Evolutionary conservation across 345 rosid species (phyloP), one percentile per base, ranked within the genome.

Genomic region (Carallia brachiata): DNA sequence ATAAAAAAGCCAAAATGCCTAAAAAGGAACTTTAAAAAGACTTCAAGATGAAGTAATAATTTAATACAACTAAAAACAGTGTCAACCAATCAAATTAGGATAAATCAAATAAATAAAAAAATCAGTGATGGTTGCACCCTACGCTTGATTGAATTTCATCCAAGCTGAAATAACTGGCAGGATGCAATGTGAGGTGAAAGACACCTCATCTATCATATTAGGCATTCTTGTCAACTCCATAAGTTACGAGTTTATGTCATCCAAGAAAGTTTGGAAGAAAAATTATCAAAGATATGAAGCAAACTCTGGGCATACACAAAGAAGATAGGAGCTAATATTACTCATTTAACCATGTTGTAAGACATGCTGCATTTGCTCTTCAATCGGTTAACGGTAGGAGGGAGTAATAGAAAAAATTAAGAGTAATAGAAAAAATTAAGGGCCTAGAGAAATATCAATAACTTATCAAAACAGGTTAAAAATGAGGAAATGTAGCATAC

Each of bases 401-500:
- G n/a, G 61, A 34, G 9, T 53, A 47, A 37, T 40, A 9, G 12
- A 28, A 66, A n/a, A 48, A 47, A 15, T n/a, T n/a, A n/a, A n/a
- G n/a, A n/a, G n/a, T n/a, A n/a, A n/a, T n/a, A n/a, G n/a, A n/a
- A n/a, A 47, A 44, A 62, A 15, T 48, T 60, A 47, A 58, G 15
- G 44, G 6, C 57, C 27, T 50, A 28, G 1, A 15, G 32, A 65
- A 18, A 54, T 36, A 73, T 28, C 47, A 36, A 36, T 18, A 28
- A 53, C 10, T 10, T 52, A 52, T 12, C 50, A 44, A 69, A 61
- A 36, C 18, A 59, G 27, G 62, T 37, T 47, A 70, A 23, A 60
- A 39, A 67, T 48, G 40, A 57, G 23, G 27, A 23, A 52, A 62
- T 63, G 28, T 39, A 50, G 69, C 87, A 75, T 83, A 96, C 99